Percentiles rank a stretch among this genome's conserved stretches.
Conservation (phyloP, 805 yeast genomes). For the Candida andamanensis region DNA sequence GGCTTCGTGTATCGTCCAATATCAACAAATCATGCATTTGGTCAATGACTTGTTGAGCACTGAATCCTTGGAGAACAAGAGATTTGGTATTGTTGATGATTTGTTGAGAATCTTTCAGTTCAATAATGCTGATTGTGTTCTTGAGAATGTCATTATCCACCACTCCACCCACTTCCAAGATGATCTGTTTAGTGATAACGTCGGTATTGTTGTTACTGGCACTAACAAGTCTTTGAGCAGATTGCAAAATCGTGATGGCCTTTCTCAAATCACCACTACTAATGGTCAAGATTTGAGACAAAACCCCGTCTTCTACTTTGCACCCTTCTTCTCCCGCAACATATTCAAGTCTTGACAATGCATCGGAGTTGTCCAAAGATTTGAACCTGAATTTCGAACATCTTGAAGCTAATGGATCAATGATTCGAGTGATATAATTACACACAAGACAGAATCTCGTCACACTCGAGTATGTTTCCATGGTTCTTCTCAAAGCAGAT, state of each 20-base stretch:
- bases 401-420: constrained; percentile 93
- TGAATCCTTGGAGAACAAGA: constrained; percentile 65
- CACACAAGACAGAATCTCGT: constrained; percentile 92
- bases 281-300: constrained; percentile 61
- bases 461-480: constrained; percentile 84
- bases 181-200: constrained; percentile 39
- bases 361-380: constrained; percentile 65
- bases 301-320: constrained; percentile 41
- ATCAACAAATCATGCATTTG: constrained; percentile 70
- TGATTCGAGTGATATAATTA: constrained; percentile 93
- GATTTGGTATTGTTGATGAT: constrained; percentile 44
- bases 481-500: constrained; percentile 79
- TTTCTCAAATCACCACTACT: constrained; percentile 89
- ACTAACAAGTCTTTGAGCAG: constrained; percentile 45
- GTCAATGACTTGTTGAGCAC: constrained; percentile 63
- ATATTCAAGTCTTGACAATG: constrained; percentile 59
- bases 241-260: constrained; percentile 86
- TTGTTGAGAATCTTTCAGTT: constrained; percentile 18
- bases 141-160: constrained; percentile 49
- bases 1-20: constrained; percentile 44
- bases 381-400: constrained; percentile 93
- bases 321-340: constrained; percentile 46
- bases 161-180: constrained; percentile 74
- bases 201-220: constrained; percentile 12
- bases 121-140: constrained; percentile 32